phyloP scores from a whole-genome alignment of 495 filamentous ascomycete genomes.

The Monascus purpureus region DNA sequence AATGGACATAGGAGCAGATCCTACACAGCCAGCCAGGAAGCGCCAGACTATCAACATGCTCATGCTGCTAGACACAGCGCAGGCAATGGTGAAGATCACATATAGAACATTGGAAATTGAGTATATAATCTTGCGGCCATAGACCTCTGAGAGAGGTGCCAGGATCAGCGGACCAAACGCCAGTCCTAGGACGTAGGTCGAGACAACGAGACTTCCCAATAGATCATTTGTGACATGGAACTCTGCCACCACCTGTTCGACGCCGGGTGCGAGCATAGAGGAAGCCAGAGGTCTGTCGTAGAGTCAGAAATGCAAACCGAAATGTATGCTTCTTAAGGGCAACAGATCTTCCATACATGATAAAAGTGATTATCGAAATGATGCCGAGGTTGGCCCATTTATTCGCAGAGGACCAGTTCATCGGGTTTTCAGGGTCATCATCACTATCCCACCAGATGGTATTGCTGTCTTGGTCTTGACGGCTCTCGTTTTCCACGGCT shows the following conservation, averaged over 20 bases:
- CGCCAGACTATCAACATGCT: slow-evolving; percentile 47
- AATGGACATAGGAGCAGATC: slow-evolving; percentile 26
- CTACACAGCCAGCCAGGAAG: slow-evolving; percentile 49
- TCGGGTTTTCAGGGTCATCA: slow-evolving; percentile 54
- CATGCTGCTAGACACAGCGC: slow-evolving; percentile 49
- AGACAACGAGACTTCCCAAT: slow-evolving; percentile 37
- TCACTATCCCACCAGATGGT: slow-evolving; percentile 36
- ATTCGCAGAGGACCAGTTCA: slow-evolving; percentile 41
- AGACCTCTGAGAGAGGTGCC: slow-evolving; percentile 29
- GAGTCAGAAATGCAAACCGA: background rate
- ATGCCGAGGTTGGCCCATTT: slow-evolving; percentile 25
- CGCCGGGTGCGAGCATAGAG: slow-evolving; percentile 59
- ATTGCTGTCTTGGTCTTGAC: slow-evolving; percentile 9
- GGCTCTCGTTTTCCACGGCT: background rate
- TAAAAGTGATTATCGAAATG: slow-evolving; percentile 31
- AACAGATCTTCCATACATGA: slow-evolving; percentile 10
- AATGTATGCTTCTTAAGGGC: background rate
- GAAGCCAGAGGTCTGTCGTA: slow-evolving; percentile 32
- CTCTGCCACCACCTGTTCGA: slow-evolving; percentile 39
- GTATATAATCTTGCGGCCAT: slow-evolving; percentile 24
- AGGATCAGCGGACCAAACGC: slow-evolving; percentile 24
- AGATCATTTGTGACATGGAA: slow-evolving; percentile 42
- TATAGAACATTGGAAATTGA: slow-evolving; percentile 27
- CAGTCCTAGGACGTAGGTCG: slow-evolving; percentile 41
- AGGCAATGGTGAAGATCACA: slow-evolving; percentile 50